Conservation (phyloP, 768 basidiomycete genomes). For the Pisolithus orientalis region DNA sequence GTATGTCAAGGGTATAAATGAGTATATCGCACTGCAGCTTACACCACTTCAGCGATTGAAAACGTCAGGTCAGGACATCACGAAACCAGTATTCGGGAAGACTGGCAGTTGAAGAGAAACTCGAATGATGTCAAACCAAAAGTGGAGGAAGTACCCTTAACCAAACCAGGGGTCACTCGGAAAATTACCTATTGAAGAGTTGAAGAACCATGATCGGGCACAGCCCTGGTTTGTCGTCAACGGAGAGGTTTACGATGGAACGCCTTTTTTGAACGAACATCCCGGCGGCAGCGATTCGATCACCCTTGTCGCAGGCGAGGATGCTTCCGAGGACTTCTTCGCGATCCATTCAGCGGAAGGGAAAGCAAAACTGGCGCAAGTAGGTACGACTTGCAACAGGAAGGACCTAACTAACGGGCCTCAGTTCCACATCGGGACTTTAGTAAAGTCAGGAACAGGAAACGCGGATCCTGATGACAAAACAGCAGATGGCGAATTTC, state of each 20-base stretch:
- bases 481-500: conserved; percentile 26
- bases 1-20: conserved; percentile 7
- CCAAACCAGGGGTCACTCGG: conserved; percentile 37
- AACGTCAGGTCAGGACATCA: conserved; percentile 36
- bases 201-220: conserved; percentile 32
- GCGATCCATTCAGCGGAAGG: conserved; percentile 55
- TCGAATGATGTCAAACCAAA: background rate
- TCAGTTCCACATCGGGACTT: conserved; percentile 46
- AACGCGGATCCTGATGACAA: conserved; percentile 3
- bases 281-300: conserved; percentile 56
- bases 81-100: conserved; percentile 33
- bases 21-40: background rate
- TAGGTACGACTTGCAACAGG: conserved; percentile 3
- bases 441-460: conserved; percentile 15
- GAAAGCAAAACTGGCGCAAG: conserved; percentile 38
- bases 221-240: conserved; percentile 47
- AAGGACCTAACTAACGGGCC: conserved; percentile 4
- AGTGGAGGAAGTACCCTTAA: conserved; percentile 33
- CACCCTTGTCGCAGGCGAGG: conserved; percentile 47
- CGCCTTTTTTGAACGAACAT: conserved; percentile 46
- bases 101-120: background rate
- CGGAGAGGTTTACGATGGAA: conserved; percentile 53
- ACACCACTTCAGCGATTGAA: conserved; percentile 35
- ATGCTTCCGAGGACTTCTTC: conserved; percentile 60
- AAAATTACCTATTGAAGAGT: conserved; percentile 39